phyloP scores from a whole-genome alignment of 2,329 filamentous ascomycete species.

The Leptodontidium sp. region DNA sequence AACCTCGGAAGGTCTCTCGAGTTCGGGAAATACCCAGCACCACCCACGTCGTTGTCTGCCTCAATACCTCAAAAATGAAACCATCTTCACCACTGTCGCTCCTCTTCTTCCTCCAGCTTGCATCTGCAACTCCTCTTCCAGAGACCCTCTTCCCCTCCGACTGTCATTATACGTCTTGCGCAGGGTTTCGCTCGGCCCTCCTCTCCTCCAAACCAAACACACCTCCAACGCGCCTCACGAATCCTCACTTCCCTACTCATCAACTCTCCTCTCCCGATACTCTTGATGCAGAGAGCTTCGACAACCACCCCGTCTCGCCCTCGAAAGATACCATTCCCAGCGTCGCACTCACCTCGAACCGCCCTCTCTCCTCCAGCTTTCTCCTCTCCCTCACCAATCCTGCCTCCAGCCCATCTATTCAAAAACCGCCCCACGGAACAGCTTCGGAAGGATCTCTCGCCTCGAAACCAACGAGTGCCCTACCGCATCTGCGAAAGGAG shows the following conservation, averaged over 20 bases:
- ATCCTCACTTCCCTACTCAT: constrained; percentile 42
- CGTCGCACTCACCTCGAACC: constrained; percentile 36
- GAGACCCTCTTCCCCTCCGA: constrained; percentile 23
- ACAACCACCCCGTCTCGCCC: constrained; percentile 42
- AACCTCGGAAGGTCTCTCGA: neutral
- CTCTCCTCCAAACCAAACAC: constrained; percentile 29
- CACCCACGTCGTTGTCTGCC: constrained; percentile 4
- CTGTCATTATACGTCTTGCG: constrained; percentile 25
- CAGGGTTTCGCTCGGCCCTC: constrained; percentile 24
- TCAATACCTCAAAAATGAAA: constrained; percentile 37
- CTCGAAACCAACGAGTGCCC: constrained; percentile 39
- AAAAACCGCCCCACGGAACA: constrained; percentile 21
- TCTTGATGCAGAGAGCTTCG: constrained; percentile 31
- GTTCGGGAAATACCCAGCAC: constrained; percentile 13
- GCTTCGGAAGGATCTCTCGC: constrained; percentile 18
- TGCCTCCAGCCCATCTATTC: constrained; percentile 16
- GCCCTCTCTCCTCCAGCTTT: constrained; percentile 38
- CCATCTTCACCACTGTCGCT: constrained; percentile 41
- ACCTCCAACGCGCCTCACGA: constrained; percentile 30
- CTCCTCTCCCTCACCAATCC: constrained; percentile 39
- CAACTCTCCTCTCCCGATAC: constrained; percentile 30
- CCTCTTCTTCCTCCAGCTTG: constrained; percentile 39
- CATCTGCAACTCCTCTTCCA: constrained; percentile 33
- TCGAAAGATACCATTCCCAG: constrained; percentile 33
- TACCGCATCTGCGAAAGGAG: constrained; percentile 37